These are phyloP conservation scores for button mushroom (Agaricus bisporus) DNA, from an alignment of 768 basidiomycete species.

Conservation along the genomic window DNA sequence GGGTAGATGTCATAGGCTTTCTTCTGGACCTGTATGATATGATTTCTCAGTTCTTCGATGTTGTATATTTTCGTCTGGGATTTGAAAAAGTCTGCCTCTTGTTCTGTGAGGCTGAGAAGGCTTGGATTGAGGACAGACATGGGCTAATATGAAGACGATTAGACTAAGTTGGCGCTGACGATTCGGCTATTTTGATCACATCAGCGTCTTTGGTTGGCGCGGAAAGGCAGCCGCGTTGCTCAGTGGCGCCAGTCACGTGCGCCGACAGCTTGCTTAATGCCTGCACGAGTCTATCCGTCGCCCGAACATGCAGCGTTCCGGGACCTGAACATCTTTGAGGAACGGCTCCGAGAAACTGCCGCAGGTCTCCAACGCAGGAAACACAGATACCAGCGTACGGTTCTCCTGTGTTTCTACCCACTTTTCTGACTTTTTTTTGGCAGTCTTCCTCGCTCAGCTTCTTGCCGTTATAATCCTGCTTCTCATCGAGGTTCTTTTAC, in stretches of 20 bases:
- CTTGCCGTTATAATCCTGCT: slow-evolving; percentile 65
- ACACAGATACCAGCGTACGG: slow-evolving; percentile 75
- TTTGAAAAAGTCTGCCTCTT: too few relatives aligned
- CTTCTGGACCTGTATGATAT: slow-evolving; percentile 29
- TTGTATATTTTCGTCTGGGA: slow-evolving; percentile 20
- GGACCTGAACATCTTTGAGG: slow-evolving; percentile 90
- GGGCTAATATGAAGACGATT: too few relatives aligned
- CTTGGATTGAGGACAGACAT: too few relatives aligned
- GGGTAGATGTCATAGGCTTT: slow-evolving; percentile 28
- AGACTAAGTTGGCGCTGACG: too few relatives aligned
- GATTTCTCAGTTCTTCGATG: slow-evolving; percentile 29
- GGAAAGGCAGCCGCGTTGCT: too few relatives aligned
- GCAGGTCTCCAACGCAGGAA: slow-evolving; percentile 75
- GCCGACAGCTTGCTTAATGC: neutral
- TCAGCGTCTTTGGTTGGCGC: too few relatives aligned
- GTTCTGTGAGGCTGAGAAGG: too few relatives aligned
- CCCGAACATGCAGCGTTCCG: slow-evolving; percentile 71
- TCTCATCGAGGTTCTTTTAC: slow-evolving; percentile 67
- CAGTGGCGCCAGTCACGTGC: too few relatives aligned
- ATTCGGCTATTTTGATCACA: too few relatives aligned
- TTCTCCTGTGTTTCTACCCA: slow-evolving; percentile 15
- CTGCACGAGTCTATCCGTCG: neutral
- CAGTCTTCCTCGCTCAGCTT: slow-evolving; percentile 75
- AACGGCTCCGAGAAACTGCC: slow-evolving; percentile 92
- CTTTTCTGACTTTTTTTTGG: slow-evolving; percentile 11